Conservation (phyloP, 2,329 filamentous ascomycete genomes). For the Domatiomyces catenatus region DNA sequence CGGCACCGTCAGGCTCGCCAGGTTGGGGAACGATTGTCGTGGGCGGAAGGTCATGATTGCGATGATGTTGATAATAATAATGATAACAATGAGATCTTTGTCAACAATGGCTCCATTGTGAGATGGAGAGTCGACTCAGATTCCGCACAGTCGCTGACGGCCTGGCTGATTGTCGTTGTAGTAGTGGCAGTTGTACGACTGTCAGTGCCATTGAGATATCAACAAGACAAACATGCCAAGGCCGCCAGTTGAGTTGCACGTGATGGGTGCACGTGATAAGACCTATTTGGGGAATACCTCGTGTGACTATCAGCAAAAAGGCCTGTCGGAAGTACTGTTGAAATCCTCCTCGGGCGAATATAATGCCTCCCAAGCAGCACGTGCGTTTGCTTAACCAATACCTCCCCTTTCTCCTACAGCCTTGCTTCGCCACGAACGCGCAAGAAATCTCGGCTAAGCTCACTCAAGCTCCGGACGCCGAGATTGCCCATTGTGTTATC, state of each 20-base stretch:
- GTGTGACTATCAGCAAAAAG: too few relatives aligned
- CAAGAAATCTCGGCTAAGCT: constrained; percentile 14
- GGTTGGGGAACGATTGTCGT: constrained; percentile 55
- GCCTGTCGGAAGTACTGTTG: too few relatives aligned
- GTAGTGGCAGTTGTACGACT: neutral
- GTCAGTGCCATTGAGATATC: too few relatives aligned
- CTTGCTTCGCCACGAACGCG: constrained; percentile 11
- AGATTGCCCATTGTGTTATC: constrained; percentile 17
- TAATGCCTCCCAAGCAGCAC: too few relatives aligned
- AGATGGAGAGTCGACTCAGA: neutral
- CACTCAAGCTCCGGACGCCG: constrained; percentile 14
- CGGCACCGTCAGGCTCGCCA: constrained; percentile 49
- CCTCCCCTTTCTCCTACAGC: constrained; percentile 3
- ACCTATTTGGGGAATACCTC: too few relatives aligned
- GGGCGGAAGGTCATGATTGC: constrained; percentile 45
- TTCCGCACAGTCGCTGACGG: neutral
- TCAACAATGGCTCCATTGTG: neutral
- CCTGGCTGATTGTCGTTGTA: neutral
- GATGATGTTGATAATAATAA: neutral
- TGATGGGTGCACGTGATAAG: too few relatives aligned
- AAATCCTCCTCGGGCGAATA: too few relatives aligned
- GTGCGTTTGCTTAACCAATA: neutral
- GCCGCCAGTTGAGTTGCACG: too few relatives aligned
- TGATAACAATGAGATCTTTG: neutral
- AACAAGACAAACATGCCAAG: too few relatives aligned